Percentiles rank a stretch among this genome's conserved stretches.
Conservation (phyloP, 805 yeast species). For the Starmerella gropengiesseri region DNA sequence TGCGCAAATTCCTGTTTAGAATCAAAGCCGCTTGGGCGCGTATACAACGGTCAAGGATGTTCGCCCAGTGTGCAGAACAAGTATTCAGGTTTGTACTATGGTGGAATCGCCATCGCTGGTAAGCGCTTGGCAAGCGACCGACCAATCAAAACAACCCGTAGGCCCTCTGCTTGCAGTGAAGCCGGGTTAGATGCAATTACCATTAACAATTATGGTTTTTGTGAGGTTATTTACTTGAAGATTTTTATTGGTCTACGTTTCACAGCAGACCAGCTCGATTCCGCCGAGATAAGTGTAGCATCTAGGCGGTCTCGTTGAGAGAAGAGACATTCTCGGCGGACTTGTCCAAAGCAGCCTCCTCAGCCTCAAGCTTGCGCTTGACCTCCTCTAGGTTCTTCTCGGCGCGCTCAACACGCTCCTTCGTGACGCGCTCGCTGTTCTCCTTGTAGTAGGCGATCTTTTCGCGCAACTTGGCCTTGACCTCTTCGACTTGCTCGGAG, state of each 20-base stretch:
- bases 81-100: background rate
- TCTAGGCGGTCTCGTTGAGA: no score
- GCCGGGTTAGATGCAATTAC: no score
- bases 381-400: constrained; percentile 64
- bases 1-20: background rate
- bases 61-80: background rate
- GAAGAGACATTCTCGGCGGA: background rate
- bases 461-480: constrained; percentile 56
- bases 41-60: constrained; percentile 5
- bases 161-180: no score
- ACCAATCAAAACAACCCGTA: no score
- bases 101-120: constrained; percentile 1
- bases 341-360: background rate
- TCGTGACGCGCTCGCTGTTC: constrained; percentile 72
- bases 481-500: constrained; percentile 54
- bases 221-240: no score
- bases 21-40: background rate
- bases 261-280: no score
- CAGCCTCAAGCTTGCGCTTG: constrained; percentile 29
- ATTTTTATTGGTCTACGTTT: no score
- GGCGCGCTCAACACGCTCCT: constrained; percentile 62
- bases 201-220: no score
- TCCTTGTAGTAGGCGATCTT: constrained; percentile 58
- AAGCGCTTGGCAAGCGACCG: background rate
- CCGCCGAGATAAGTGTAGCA: no score